A percentile compares a stretch with the other conserved stretches of the same genome.
Conservation (phyloP, 2,329 filamentous ascomycete genomes). For the Scopulariopsis brevicaulis region DNA sequence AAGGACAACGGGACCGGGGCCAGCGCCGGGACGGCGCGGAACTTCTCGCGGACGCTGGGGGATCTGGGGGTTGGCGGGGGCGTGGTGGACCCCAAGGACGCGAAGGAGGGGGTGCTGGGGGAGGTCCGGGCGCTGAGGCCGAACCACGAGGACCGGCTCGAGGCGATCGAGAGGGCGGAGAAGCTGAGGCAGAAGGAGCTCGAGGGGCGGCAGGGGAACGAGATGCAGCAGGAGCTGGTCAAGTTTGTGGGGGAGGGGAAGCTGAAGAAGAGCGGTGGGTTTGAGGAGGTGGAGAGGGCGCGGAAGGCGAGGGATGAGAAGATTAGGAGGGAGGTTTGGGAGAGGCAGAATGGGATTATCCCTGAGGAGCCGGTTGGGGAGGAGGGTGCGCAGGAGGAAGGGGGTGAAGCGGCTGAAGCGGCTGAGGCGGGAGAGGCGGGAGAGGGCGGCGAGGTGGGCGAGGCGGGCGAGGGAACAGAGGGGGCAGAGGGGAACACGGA, state of each 20-base stretch:
- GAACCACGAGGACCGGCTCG: constrained; percentile 85
- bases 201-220: constrained; percentile 60
- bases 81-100: constrained; percentile 59
- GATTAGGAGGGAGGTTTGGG: constrained; percentile 70
- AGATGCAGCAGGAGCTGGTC: constrained; percentile 74
- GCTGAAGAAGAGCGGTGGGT: constrained; percentile 89
- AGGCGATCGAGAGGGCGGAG: constrained; percentile 95
- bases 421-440: not conserved
- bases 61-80: constrained; percentile 34
- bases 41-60: constrained; percentile 42
- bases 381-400: not conserved
- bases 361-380: constrained; percentile 2
- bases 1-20: constrained; percentile 52
- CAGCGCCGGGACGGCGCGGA: constrained; percentile 38
- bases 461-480: not conserved
- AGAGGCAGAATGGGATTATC: constrained; percentile 46
- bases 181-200: constrained; percentile 84
- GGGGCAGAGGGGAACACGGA: no score
- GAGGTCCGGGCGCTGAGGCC: constrained; percentile 89
- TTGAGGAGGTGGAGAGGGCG: constrained; percentile 84
- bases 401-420: not conserved
- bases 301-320: constrained; percentile 78
- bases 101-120: constrained; percentile 83
- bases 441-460: not conserved
- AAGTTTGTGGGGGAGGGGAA: constrained; percentile 82